phyloP scores from a whole-genome alignment of 331 rosid genomes.

The Stylosanthes scabra region DNA sequence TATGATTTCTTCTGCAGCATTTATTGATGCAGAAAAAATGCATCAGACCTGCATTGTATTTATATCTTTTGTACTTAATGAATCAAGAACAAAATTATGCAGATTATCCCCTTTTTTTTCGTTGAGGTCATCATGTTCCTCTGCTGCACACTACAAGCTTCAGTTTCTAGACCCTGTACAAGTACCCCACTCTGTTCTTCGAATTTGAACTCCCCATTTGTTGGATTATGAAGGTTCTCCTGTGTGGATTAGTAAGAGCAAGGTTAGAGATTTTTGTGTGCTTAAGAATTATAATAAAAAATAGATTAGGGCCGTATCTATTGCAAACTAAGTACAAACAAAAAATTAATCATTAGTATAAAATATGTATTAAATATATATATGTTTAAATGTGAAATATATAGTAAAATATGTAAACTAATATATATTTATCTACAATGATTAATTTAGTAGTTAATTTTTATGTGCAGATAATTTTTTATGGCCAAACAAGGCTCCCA shows the following conservation, averaged over 20 bases:
- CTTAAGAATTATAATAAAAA: too few relatives aligned
- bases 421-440: too few relatives aligned
- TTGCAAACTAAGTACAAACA: neutral
- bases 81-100: neutral
- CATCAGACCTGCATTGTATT: constrained; percentile 6
- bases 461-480: too few relatives aligned
- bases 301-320: neutral
- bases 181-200: neutral
- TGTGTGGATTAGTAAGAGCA: neutral
- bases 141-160: neutral
- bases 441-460: too few relatives aligned
- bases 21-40: neutral
- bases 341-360: too few relatives aligned
- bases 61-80: neutral
- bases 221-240: neutral
- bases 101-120: too few relatives aligned
- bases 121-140: too few relatives aligned
- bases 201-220: neutral
- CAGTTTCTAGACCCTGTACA: neutral
- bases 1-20: constrained; percentile 1
- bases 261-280: neutral
- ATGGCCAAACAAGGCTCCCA: neutral
- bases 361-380: too few relatives aligned
- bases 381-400: too few relatives aligned
- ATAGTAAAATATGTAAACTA: too few relatives aligned